Conservation (phyloP, 805 yeast genomes). For the Sugiyamaella marilandica region DNA sequence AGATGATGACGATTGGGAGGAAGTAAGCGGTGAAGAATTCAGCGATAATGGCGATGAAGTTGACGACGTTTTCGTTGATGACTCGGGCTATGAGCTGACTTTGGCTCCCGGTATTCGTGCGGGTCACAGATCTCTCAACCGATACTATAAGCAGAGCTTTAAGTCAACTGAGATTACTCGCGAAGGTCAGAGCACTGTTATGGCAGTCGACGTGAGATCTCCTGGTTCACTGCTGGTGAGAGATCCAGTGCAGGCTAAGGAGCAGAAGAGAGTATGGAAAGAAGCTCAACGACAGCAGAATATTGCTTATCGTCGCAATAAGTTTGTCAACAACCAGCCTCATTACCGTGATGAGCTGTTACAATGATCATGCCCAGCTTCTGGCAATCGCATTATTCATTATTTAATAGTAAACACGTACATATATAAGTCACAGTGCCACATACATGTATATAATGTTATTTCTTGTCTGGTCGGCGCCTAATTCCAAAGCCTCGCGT, state of each 20-base stretch:
- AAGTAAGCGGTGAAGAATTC: constrained; percentile 34
- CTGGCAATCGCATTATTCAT: too few species aligned
- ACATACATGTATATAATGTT: neutral
- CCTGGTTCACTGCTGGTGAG: constrained; percentile 27
- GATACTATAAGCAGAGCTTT: constrained; percentile 66
- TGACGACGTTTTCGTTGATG: constrained; percentile 43
- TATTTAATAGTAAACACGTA: too few species aligned
- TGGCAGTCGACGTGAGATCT: constrained; percentile 56
- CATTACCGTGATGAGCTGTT: constrained; percentile 78
- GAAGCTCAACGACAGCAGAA: constrained; percentile 46
- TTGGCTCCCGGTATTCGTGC: constrained; percentile 74
- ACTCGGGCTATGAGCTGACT: constrained; percentile 58
- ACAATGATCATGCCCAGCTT: constrained; percentile 26
- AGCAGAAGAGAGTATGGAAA: constrained; percentile 59
- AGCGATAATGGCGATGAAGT: constrained; percentile 27
- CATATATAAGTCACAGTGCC: too few species aligned
- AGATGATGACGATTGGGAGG: constrained; percentile 34
- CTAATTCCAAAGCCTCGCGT: neutral
- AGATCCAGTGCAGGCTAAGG: constrained; percentile 38
- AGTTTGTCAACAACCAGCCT: constrained; percentile 72
- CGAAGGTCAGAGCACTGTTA: constrained; percentile 70
- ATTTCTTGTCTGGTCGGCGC: neutral
- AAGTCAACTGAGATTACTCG: constrained; percentile 45
- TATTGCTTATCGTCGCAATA: constrained; percentile 46
- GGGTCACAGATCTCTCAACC: constrained; percentile 73